These are phyloP conservation scores for Nemania serpens DNA, from an alignment of 2,329 filamentous ascomycete genomes.

Conservation along the genomic window DNA sequence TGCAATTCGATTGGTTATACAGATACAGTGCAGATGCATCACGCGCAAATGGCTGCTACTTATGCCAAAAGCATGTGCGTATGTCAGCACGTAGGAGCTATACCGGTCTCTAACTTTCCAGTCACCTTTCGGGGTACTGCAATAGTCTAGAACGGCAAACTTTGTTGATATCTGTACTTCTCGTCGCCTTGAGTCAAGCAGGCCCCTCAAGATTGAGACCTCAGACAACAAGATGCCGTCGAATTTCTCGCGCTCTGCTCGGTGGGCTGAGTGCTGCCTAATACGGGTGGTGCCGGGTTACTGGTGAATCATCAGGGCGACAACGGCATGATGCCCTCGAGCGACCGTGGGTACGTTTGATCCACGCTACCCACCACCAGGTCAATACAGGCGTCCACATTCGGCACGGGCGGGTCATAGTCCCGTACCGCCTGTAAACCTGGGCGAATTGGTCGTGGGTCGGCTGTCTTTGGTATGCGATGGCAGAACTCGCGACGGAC, in stretches of 20 bases:
- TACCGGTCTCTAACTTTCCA: constrained; percentile 14
- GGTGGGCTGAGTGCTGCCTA: neutral
- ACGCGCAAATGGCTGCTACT: constrained; percentile 24
- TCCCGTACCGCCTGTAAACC: neutral
- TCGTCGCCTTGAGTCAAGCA: constrained; percentile 11
- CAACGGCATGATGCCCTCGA: neutral
- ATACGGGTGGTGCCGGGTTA: neutral
- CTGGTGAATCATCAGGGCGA: constrained; percentile 1
- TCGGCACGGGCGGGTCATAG: neutral
- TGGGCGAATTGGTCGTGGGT: neutral
- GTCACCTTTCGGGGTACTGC: constrained; percentile 16
- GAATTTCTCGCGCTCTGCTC: neutral
- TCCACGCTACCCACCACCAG: neutral
- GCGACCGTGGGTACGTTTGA: neutral
- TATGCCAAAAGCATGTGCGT: constrained; percentile 19
- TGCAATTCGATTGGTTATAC: constrained; percentile 24
- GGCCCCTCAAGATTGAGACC: neutral
- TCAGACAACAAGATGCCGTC: neutral
- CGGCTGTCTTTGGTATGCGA: neutral
- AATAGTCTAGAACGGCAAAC: constrained; percentile 8
- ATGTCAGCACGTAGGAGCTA: constrained; percentile 19
- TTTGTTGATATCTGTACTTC: constrained; percentile 7
- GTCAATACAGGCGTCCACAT: neutral
- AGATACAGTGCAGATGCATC: constrained; percentile 14
- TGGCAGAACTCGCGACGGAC: neutral